Base-by-base conservation (phyloP, 495 filamentous ascomycete genomes). In the Thozetella sp. region DNA sequence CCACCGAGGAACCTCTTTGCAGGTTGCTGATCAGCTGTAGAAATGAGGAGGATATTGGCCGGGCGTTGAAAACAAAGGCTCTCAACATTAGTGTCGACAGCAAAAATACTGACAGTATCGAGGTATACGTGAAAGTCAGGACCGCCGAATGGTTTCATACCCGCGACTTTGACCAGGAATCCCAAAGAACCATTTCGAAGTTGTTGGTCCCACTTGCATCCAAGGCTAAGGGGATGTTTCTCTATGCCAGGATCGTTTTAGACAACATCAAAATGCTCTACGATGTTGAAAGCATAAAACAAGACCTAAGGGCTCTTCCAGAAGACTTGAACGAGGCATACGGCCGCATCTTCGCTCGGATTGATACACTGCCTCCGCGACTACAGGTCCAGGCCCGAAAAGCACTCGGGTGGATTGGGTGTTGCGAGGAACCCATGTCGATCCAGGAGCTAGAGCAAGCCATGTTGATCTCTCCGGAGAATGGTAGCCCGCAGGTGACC, bases 21-120 rank as follows among this genome's bases (percentile, higher is more conserved):
- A 6, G 30, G 30, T 6, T 37, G 9, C 30, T 37, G 30, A 37
- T 37, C 30, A 37, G 30, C 30, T 9, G 30, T 17, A 37, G 30
- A 17, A 37, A 9, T 6, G 30, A 37, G 30, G 30, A 6, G 9
- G 30, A 37, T 17, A 9, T 37, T 6, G 19, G 37, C 10, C 30
- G 12, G 25, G 51, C 55, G 40, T 59, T 72, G 1, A 11, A 55
- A 2, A 22, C 43, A 15, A 59, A 58, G 46, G 25, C 63, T 2
- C 22, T 30, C 15, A 6, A 25, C 22, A 71, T 71, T 30, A 45
- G 55, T 25, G 55, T 66, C 13, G 60, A 71, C 46, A 50, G 57
- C 27, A n/a, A 45, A 53, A 69, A 67, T 34, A 43, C 60, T 45
- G 55, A 60, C 51, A 64, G 67, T 45, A 69, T 69, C 43, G 61